phyloP scores from a whole-genome alignment of 176 grass and related monocot genomes.

The Oryza meyeriana region DNA sequence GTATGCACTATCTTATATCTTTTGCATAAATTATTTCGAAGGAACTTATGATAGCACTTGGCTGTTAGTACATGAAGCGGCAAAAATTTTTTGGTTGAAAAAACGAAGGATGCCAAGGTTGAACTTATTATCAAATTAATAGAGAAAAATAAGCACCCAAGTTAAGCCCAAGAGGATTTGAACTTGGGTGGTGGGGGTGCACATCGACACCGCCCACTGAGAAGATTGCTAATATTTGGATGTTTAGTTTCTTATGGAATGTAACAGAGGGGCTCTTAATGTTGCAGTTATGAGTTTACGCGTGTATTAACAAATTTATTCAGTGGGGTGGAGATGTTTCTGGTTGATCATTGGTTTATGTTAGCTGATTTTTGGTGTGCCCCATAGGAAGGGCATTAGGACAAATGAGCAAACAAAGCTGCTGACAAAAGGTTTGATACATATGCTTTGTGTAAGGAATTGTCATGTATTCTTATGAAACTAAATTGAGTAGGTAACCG shows the following conservation, averaged over 20 bases:
- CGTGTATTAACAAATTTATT: slow-evolving; percentile 5
- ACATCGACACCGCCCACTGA: background rate
- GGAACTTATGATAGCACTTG: background rate
- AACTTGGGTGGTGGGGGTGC: background rate
- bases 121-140: background rate
- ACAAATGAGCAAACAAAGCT: background rate
- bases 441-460: background rate
- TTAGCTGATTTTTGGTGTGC: slow-evolving; percentile 18
- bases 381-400: background rate
- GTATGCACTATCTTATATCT: background rate
- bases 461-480: background rate
- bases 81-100: background rate
- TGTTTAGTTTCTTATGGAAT: background rate
- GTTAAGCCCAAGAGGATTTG: background rate
- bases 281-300: background rate
- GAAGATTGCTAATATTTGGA: background rate
- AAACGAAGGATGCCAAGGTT: no score
- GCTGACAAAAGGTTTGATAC: background rate
- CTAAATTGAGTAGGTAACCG: background rate
- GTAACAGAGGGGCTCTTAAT: background rate
- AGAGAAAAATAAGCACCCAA: background rate
- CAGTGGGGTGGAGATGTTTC: background rate
- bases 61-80: background rate
- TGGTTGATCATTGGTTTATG: background rate
- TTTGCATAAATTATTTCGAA: background rate